Conservation (phyloP, 495 filamentous ascomycete genomes). For the Cetradonia linearis region DNA sequence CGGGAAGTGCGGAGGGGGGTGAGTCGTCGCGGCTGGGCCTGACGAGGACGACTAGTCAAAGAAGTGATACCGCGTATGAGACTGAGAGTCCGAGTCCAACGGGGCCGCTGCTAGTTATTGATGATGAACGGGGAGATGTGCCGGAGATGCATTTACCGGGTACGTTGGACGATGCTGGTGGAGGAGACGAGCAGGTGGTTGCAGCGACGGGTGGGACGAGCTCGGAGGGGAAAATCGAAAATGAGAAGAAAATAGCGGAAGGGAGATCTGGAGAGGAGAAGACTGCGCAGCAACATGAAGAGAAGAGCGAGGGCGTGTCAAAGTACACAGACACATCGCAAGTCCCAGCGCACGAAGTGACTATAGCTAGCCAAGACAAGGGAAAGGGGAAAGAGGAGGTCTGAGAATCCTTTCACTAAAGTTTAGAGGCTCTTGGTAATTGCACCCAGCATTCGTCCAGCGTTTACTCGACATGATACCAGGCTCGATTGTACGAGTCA, state of each 20-base stretch:
- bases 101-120: slow-evolving; percentile 31
- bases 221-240: background rate
- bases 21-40: background rate
- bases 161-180: background rate
- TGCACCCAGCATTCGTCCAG: too few relatives aligned
- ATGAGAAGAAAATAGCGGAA: background rate
- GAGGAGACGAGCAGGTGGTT: background rate
- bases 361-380: background rate
- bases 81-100: slow-evolving; percentile 26
- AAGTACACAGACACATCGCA: background rate
- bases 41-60: background rate
- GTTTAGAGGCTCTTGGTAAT: too few relatives aligned
- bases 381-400: background rate
- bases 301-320: background rate
- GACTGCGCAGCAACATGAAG: background rate
- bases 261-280: background rate
- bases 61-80: slow-evolving; percentile 29
- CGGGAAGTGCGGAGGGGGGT: slow-evolving; percentile 15
- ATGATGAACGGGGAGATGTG: slow-evolving; percentile 34
- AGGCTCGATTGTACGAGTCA: too few relatives aligned
- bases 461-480: background rate
- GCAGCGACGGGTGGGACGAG: background rate
- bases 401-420: too few relatives aligned
- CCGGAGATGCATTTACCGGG: slow-evolving; percentile 1
- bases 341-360: background rate